A percentile compares a stretch with the other conserved stretches of the same genome.
Conservation (phyloP, 2,329 filamentous ascomycete genomes). For the Aphanocladium album region DNA sequence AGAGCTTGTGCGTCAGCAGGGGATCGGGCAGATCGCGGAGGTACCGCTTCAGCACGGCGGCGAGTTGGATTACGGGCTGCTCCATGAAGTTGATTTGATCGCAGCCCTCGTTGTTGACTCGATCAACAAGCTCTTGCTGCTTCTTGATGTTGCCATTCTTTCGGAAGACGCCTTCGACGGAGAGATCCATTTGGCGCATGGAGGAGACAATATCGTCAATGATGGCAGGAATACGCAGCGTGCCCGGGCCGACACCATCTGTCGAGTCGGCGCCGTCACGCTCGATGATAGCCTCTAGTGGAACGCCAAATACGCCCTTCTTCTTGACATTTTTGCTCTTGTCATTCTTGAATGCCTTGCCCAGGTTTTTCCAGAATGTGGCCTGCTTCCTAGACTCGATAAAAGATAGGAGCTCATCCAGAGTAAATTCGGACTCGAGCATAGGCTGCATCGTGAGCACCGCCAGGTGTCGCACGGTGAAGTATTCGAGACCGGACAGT, state of each 20-base stretch:
- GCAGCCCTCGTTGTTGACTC: constrained; percentile 80
- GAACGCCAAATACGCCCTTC: constrained; percentile 90
- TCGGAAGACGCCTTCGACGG: constrained; percentile 94
- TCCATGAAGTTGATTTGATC: constrained; percentile 81
- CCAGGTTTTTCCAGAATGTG: constrained; percentile 97
- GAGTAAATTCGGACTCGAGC: constrained; percentile 82
- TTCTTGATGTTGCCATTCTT: constrained; percentile 99
- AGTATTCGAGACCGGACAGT: constrained; percentile 90
- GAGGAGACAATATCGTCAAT: constrained; percentile 92
- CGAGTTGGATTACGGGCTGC: constrained; percentile 89
- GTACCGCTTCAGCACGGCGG: constrained; percentile 91
- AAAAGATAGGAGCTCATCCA: constrained; percentile 85
- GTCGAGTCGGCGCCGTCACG: constrained; percentile 96
- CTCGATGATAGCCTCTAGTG: constrained; percentile 82
- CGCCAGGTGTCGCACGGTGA: constrained; percentile 92
- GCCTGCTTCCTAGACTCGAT: constrained; percentile 86
- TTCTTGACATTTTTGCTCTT: constrained; percentile 74
- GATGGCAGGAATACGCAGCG: constrained; percentile 84
- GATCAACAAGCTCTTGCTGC: constrained; percentile 76
- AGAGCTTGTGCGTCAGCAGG: constrained; percentile 89
- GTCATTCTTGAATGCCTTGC: constrained; percentile 90
- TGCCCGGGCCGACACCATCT: constrained; percentile 88
- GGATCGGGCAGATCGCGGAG: constrained; percentile 91
- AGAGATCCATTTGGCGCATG: constrained; percentile 98
- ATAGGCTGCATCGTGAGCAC: constrained; percentile 93